A percentile compares a stretch with the other conserved stretches of the same genome.
Conservation (phyloP, 2,329 filamentous ascomycete species). For the Pseudogymnoascus pannorum region DNA sequence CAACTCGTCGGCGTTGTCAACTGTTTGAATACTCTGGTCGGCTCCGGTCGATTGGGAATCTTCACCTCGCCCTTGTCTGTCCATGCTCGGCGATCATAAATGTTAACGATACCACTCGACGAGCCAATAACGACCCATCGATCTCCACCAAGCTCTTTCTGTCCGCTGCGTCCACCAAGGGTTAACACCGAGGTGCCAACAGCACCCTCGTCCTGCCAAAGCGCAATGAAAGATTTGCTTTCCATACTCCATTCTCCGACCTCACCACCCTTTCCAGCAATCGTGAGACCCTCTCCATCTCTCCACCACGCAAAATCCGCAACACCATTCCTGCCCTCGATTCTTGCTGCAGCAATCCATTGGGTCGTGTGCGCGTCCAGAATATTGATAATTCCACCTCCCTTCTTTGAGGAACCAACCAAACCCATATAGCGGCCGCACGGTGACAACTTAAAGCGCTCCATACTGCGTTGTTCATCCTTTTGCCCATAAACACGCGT, state of each 20-base stretch:
- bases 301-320: slow-evolving; percentile 93
- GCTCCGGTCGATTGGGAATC: slow-evolving; percentile 62
- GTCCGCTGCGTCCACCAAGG: slow-evolving; percentile 63
- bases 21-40: slow-evolving; percentile 70
- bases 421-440: slow-evolving; percentile 82
- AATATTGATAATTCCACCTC: slow-evolving; percentile 82
- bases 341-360: slow-evolving; percentile 75
- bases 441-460: slow-evolving; percentile 79
- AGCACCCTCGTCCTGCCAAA: slow-evolving; percentile 87
- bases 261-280: slow-evolving; percentile 80
- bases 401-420: slow-evolving; percentile 71
- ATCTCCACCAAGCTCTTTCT: slow-evolving; percentile 62
- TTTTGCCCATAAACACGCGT: slow-evolving; percentile 66
- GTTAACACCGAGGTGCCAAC: slow-evolving; percentile 77
- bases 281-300: slow-evolving; percentile 71
- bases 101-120: slow-evolving; percentile 79
- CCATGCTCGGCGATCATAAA: slow-evolving; percentile 68
- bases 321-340: slow-evolving; percentile 76
- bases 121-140: slow-evolving; percentile 86
- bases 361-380: slow-evolving; percentile 73
- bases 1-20: slow-evolving; percentile 78
- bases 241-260: slow-evolving; percentile 80
- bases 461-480: slow-evolving; percentile 83
- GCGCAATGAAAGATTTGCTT: slow-evolving; percentile 60
- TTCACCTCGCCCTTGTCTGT: slow-evolving; percentile 34